Base-by-base conservation (phyloP, 2,329 filamentous ascomycete genomes). In the Dactylonectria estremocensis region DNA sequence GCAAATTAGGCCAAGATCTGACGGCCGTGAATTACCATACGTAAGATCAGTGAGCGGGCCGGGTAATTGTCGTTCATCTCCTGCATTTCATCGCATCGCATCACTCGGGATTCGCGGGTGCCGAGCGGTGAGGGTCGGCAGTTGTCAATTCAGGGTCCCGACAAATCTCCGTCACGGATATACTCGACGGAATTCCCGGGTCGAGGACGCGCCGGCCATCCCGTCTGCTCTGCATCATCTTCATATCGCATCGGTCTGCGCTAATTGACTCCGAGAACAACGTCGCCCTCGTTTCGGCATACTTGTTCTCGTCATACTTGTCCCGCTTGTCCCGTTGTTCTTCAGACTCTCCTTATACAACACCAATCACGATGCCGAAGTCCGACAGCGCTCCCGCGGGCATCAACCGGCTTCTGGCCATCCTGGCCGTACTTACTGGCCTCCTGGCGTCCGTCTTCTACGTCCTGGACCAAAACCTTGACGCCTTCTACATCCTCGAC, bases 401-500 rank as follows among this genome's bases (percentile, higher is more conserved):
- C 64, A 71, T 81, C 64, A 72, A 69, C 72, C 79, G 80, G 64
- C 77, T 85, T 67, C 80, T 89, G 69, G 84, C 81, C 69, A 77
- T 88, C 71, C 74, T 91, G 69, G 86, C 85, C 56, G 74, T 90
- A 61, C 73, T 90, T 53, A 80, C 90, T 58, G 89, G 85, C 62
- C 75, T 90, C 69, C 78, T 91, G 61, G 82, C 85, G 13, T 85
- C 87, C 8, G 72, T 90, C 61, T 82, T 87, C 74, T 88, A 87
- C 80, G 74, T 87, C 67, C 78, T 90, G 46, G 89, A 92, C 79
- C 83, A 86, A 74, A 88, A 88, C 80, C 82, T 89, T 64, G 84
- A 89, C 69, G 81, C 79, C 65, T 91, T 95, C 84, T 96, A 95
- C 86, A 89, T 96, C 80, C 95, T 97, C 81, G 83, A 90, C 61